Conservation (phyloP, 2,329 filamentous ascomycete species). For the Xylaria sp. region DNA sequence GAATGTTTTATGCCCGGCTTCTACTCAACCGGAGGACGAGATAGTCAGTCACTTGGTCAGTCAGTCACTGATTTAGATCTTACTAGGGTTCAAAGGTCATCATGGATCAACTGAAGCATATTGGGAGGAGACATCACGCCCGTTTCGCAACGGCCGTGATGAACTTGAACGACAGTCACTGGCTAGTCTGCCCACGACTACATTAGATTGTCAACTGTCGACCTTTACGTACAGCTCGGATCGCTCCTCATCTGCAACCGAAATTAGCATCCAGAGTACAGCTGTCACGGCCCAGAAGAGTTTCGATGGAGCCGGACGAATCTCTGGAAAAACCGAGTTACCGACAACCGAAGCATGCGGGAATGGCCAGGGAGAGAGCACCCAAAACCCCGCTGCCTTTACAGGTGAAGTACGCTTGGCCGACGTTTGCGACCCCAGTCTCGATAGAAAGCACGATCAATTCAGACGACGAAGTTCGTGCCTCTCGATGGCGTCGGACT, state of each 20-base stretch:
- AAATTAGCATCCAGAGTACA: conserved; percentile 11
- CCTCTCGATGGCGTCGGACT: conserved; percentile 1
- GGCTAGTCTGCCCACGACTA: conserved; percentile 16
- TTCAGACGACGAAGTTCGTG: neutral
- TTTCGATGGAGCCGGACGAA: neutral
- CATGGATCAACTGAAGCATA: neutral
- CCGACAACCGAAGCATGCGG: neutral
- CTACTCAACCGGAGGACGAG: too few relatives aligned
- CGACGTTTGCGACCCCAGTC: neutral
- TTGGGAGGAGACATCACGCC: conserved; percentile 6
- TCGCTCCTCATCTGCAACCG: conserved; percentile 19
- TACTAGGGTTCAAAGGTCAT: neutral
- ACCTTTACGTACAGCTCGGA: conserved; percentile 14
- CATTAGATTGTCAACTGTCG: conserved; percentile 18
- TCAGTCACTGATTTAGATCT: conserved; percentile 2
- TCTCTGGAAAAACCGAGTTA: neutral
- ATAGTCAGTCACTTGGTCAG: too few relatives aligned
- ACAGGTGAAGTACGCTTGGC: neutral
- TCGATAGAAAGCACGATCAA: neutral
- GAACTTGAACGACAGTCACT: conserved; percentile 17
- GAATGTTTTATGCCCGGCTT: neutral
- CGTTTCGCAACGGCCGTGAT: conserved; percentile 4
- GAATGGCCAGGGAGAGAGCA: neutral
- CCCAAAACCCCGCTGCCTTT: neutral
- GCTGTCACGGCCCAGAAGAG: conserved; percentile 6